These are phyloP conservation scores for Alternaria tenuissima DNA, from an alignment of 2,329 filamentous ascomycete genomes.

Conservation along the genomic window DNA sequence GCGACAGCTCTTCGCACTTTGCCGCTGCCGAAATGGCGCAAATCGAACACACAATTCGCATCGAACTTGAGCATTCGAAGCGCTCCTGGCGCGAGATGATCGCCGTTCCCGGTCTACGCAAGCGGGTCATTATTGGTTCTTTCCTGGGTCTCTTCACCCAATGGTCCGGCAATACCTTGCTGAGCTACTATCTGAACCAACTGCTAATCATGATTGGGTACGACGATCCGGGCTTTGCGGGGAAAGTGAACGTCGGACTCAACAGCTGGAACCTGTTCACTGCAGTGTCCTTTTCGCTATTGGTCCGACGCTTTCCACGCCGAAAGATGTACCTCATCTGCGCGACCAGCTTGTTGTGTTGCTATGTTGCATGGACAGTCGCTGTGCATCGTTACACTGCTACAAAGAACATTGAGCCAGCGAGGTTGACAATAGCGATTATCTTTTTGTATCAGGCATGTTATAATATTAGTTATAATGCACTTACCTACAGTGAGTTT, in stretches of 20 bases:
- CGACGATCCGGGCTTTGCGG: slow-evolving; percentile 48
- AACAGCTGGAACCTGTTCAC: slow-evolving; percentile 67
- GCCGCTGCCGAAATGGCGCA: slow-evolving; percentile 73
- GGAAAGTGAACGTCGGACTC: slow-evolving; percentile 62
- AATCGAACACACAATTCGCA: slow-evolving; percentile 68
- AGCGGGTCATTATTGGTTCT: slow-evolving; percentile 67
- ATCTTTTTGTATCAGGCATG: slow-evolving; percentile 60
- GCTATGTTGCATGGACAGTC: slow-evolving; percentile 49
- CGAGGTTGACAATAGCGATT: slow-evolving; percentile 54
- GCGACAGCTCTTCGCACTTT: slow-evolving; percentile 64
- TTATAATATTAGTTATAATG: slow-evolving; percentile 72
- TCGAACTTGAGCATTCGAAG: slow-evolving; percentile 61
- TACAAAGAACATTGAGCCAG: slow-evolving; percentile 46
- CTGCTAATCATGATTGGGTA: slow-evolving; percentile 69
- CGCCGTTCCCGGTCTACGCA: slow-evolving; percentile 68
- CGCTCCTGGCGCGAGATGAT: slow-evolving; percentile 69
- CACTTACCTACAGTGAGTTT: slow-evolving; percentile 63
- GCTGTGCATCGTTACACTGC: slow-evolving; percentile 61
- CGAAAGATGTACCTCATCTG: slow-evolving; percentile 63
- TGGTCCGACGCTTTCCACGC: slow-evolving; percentile 64
- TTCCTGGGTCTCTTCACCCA: slow-evolving; percentile 72
- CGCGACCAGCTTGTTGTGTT: slow-evolving; percentile 42
- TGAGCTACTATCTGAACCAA: slow-evolving; percentile 69
- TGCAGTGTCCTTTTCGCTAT: slow-evolving; percentile 62
- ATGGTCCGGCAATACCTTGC: slow-evolving; percentile 70